Conservation (phyloP, 2,329 filamentous ascomycete genomes). For the Calonectria montana region DNA sequence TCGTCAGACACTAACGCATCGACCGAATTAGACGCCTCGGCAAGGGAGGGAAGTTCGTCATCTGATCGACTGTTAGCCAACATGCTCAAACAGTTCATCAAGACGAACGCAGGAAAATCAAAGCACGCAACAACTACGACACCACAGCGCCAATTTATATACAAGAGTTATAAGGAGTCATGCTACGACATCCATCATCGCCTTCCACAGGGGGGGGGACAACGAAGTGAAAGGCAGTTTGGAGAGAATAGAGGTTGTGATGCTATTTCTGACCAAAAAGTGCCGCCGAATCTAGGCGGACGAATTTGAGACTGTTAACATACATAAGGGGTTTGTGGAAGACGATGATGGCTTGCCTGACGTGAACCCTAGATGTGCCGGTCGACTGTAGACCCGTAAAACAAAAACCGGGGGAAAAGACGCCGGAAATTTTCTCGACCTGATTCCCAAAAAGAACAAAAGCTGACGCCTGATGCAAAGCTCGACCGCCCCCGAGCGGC, state of each 20-base stretch:
- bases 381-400: slow-evolving; percentile 36
- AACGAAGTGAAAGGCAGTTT: slow-evolving; percentile 49
- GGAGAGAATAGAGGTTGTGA: slow-evolving; percentile 52
- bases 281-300: slow-evolving; percentile 46
- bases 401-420: slow-evolving; percentile 13
- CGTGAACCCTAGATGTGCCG: slow-evolving; percentile 43
- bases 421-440: slow-evolving; percentile 37
- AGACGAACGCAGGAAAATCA: slow-evolving; percentile 37
- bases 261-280: slow-evolving; percentile 57
- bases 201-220: slow-evolving; percentile 61
- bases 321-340: slow-evolving; percentile 73
- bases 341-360: slow-evolving; percentile 78
- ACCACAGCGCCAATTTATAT: slow-evolving; percentile 53
- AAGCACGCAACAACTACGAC: slow-evolving; percentile 40
- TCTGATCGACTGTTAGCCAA: slow-evolving; percentile 65
- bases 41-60: slow-evolving; percentile 70
- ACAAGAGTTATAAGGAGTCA: slow-evolving; percentile 56
- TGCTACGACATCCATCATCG: slow-evolving; percentile 71
- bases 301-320: slow-evolving; percentile 64
- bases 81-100: slow-evolving; percentile 30
- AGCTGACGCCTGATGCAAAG: slow-evolving; percentile 48
- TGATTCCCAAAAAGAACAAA: slow-evolving; percentile 42
- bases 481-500: slow-evolving; percentile 42
- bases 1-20: slow-evolving; percentile 77
- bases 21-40: slow-evolving; percentile 72